Base-by-base conservation (phyloP, 1,284 basidiomycete genomes). In the Sphagnurus paluster region DNA sequence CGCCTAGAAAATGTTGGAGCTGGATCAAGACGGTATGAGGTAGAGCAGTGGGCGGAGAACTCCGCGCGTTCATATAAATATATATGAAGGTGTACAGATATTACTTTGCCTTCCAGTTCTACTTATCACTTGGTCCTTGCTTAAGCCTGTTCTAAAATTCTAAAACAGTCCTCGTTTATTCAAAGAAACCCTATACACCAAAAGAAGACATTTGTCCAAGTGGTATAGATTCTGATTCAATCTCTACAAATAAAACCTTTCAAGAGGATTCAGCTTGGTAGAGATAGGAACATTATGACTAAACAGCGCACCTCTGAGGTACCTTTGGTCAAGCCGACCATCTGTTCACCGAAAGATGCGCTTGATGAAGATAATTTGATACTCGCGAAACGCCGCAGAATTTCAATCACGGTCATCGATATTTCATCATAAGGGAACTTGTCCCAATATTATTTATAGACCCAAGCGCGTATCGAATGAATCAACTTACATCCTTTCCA, bases 391-490 rank as follows among this genome's bases (percentile, higher is more conserved):
- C 14, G 42, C 6, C 42, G 33, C 29, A 44, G 28, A 37, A 44
- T 21, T 37, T 44, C 42, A 11, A 49, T 40, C 23, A 44, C 24
- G 8, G 38, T 28, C 10, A 49, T 25, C 16, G 47, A 49, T 17
- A 49, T 36, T 32, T 49, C 47, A 24, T 49, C 32, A 37, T 49
- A 49, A 10, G 42, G 35, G n/a, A 41, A 44, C 47, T 49, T n/a
- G 10, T 8, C 17, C n/a, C n/a, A n/a, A n/a, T n/a, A n/a, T n/a
- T n/a, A n/a, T n/a, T n/a, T n/a, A n/a, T 19, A 13, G 3, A 21
- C 32, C 28, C 13, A 29, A 28, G 35, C n/a, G n/a, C 26, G 13
- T 14, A 26, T 26, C 5, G 24, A 14, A 11, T 11, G 11, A 19
- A 14, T 25, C 9, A 14, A 21, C 19, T 4, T 28, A 49, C 47